Percentiles rank a stretch among this genome's conserved stretches.
Conservation (phyloP, 164 flowering plant species). For the Liriodendron chinense region DNA sequence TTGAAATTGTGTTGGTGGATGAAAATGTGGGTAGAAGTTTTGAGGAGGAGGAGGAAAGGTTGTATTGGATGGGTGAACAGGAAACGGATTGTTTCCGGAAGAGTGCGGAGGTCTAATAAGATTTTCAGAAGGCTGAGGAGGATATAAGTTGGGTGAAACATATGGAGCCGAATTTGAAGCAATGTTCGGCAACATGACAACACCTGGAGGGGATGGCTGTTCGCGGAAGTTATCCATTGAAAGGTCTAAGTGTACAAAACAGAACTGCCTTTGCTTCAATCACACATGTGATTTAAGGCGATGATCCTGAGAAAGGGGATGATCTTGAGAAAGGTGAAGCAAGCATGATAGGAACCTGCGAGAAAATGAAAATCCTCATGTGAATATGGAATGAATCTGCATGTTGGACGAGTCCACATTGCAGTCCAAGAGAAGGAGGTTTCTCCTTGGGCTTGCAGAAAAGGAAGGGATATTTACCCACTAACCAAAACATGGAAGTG, state of each 20-base stretch:
- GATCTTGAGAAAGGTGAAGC: background rate
- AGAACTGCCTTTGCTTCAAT: background rate
- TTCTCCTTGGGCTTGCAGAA: no score
- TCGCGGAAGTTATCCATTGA: constrained; percentile 15
- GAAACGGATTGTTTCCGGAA: constrained; percentile 11
- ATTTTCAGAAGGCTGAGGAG: constrained; percentile 3
- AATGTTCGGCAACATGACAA: constrained; percentile 12
- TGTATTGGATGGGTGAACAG: constrained; percentile 14
- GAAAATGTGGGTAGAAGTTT: constrained; percentile 10
- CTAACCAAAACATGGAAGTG: no score
- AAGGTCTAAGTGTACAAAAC: background rate
- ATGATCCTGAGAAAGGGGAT: background rate
- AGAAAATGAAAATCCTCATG: background rate
- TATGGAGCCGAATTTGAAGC: constrained; percentile 8
- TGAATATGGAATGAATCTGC: background rate
- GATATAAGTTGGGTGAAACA: constrained; percentile 1
- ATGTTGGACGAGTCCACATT: no score
- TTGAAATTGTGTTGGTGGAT: constrained; percentile 2
- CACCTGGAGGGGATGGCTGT: constrained; percentile 27
- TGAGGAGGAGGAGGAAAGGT: constrained; percentile 4
- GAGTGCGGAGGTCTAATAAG: constrained; percentile 5
- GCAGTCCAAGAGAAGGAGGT: no score
- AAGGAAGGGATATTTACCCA: no score
- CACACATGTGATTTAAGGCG: background rate
- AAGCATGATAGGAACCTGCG: background rate